phyloP scores from a whole-genome alignment of 352 stramenopile species.

The Blastocystis sp. region DNA sequence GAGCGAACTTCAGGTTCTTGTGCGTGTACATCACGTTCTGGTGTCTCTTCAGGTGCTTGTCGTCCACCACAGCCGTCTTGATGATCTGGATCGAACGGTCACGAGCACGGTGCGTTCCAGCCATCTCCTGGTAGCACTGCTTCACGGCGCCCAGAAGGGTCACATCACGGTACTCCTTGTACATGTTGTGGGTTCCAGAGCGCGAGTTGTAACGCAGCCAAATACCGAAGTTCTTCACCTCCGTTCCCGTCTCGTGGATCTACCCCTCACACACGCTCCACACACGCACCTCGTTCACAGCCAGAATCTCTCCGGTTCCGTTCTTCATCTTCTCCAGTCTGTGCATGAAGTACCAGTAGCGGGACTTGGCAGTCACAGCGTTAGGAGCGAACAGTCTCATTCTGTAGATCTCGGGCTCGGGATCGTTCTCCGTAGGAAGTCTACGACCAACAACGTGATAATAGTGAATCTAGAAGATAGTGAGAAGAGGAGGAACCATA shows the following conservation, averaged over 20 bases:
- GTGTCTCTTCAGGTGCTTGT: constrained; percentile 30
- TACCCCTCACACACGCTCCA: constrained; percentile 58
- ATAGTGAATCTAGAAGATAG: constrained; percentile 68
- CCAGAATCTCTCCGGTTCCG: constrained; percentile 91
- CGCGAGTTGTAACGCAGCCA: constrained; percentile 98
- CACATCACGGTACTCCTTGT: constrained; percentile 98
- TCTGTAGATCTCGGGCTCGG: constrained; percentile 75
- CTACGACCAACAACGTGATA: constrained; percentile 81
- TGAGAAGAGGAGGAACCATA: too few relatives aligned
- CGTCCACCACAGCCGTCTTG: constrained; percentile 40
- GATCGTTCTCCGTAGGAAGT: constrained; percentile 75
- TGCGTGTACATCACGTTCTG: constrained; percentile 52
- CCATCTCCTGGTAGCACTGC: constrained; percentile 85
- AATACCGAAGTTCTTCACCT: constrained; percentile 99
- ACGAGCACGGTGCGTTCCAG: constrained; percentile 48
- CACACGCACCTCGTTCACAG: constrained; percentile 82
- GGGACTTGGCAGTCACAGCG: constrained; percentile 75
- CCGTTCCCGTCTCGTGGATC: constrained; percentile 93
- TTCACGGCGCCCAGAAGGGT: constrained; percentile 89
- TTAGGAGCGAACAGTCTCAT: constrained; percentile 80
- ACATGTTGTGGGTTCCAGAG: constrained; percentile 99
- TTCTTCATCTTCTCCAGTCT: constrained; percentile 86
- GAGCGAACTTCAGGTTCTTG: constrained; percentile 51
- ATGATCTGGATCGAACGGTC: constrained; percentile 56
- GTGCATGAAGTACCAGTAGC: constrained; percentile 81